phyloP scores from a whole-genome alignment of 1,284 basidiomycete genomes.

The Fistulinella cinereoalba region DNA sequence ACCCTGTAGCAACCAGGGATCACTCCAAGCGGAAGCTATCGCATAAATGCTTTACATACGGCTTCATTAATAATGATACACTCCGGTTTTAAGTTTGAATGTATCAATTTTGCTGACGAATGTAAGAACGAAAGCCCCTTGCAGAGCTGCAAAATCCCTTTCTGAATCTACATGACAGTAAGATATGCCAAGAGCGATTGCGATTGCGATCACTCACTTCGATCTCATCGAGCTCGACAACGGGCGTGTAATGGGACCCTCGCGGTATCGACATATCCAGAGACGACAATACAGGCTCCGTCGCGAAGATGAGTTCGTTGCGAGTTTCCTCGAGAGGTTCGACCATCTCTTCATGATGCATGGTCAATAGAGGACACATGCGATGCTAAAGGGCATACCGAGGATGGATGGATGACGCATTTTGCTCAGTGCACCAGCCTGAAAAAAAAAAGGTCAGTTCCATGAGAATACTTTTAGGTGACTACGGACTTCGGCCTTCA shows the following conservation, averaged over 20 bases:
- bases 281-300: conserved; percentile 82
- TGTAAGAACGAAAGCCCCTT: conserved; percentile 94
- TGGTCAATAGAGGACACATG: conserved; percentile 9
- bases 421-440: conserved; percentile 85
- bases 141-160: conserved; percentile 91
- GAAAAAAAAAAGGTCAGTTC: conserved; percentile 2
- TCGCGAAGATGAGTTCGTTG: conserved; percentile 87
- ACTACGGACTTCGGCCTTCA: conserved; percentile 78
- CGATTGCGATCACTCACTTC: conserved; percentile 53
- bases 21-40: background rate
- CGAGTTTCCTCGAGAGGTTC: conserved; percentile 97
- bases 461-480: conserved; percentile 1
- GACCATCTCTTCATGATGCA: conserved; percentile 74
- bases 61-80: conserved; percentile 84
- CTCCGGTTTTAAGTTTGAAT: conserved; percentile 88
- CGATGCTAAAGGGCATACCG: conserved; percentile 43
- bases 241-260: conserved; percentile 49
- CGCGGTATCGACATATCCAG: conserved; percentile 73
- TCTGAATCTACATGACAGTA: conserved; percentile 76
- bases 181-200: conserved; percentile 8
- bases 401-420: conserved; percentile 93
- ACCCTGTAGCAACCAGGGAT: conserved; percentile 53
- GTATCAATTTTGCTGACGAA: conserved; percentile 85
- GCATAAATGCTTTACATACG: conserved; percentile 45
- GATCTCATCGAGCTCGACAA: conserved; percentile 85